Evolutionary conservation across 2,329 filamentous ascomycete species (phyloP).

Genomic region (Raffaelea arxii): DNA sequence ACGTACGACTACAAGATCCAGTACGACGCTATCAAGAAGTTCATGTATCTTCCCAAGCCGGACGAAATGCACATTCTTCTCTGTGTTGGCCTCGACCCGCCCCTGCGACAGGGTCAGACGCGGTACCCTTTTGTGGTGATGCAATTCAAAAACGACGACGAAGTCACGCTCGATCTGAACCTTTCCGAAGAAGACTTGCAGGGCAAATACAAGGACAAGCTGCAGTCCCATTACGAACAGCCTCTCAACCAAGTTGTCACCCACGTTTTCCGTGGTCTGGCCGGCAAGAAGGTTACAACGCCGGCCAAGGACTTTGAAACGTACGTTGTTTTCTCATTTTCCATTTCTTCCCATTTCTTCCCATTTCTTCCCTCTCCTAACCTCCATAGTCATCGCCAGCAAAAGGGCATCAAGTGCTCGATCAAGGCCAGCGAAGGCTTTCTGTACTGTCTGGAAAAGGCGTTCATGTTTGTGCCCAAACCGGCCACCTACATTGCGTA

Average conservation of each 20-base stretch:
- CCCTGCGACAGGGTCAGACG: slow-evolving; percentile 91
- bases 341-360: background rate
- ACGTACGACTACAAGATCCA: slow-evolving; percentile 99
- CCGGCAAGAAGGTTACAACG: slow-evolving; percentile 88
- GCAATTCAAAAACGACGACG: slow-evolving; percentile 97
- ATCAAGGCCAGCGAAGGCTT: slow-evolving; percentile 99
- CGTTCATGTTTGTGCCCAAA: slow-evolving; percentile 98
- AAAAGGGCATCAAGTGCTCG: slow-evolving; percentile 97
- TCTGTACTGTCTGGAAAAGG: slow-evolving; percentile 93
- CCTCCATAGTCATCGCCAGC: slow-evolving; percentile 63
- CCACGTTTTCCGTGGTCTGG: slow-evolving; percentile 88
- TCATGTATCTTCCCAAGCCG: slow-evolving; percentile 97
- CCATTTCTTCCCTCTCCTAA: background rate
- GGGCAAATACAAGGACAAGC: slow-evolving; percentile 77
- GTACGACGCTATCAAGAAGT: slow-evolving; percentile 96
- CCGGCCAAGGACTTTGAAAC: slow-evolving; percentile 91
- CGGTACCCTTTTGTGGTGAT: slow-evolving; percentile 97
- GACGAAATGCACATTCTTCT: slow-evolving; percentile 95
- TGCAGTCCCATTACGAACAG: slow-evolving; percentile 84
- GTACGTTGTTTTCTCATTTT: slow-evolving; percentile 26
- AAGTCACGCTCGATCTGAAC: slow-evolving; percentile 92
- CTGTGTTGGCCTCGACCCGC: slow-evolving; percentile 87
- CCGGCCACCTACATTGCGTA: slow-evolving; percentile 95
- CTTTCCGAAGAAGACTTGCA: slow-evolving; percentile 84
- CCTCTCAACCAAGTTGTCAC: slow-evolving; percentile 89